Evolutionary conservation across 129 eudicot species (phyloP).

Genomic region (Flaveria trinervia): DNA sequence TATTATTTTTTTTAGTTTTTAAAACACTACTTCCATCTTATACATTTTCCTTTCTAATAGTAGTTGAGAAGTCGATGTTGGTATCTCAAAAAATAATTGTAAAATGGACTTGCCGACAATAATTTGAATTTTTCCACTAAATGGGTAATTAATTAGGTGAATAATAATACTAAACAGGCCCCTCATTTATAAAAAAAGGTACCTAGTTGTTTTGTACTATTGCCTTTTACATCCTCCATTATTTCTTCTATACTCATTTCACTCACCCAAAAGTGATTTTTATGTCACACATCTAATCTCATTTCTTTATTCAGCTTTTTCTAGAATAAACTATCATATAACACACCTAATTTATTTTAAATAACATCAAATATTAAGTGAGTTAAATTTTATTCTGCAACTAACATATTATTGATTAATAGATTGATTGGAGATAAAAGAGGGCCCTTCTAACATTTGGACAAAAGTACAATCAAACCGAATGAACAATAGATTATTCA

Average conservation of each 20-base stretch:
- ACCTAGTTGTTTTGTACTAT: constrained; percentile 37
- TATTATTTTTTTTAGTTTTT: too few species aligned
- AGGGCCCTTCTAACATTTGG: background rate
- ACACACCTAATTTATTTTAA: constrained; percentile 32
- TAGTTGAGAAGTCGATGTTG: constrained; percentile 39
- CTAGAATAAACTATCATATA: constrained; percentile 38
- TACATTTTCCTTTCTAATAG: constrained; percentile 5
- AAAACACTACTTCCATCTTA: background rate
- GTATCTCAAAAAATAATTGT: constrained; percentile 5
- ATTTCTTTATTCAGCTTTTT: constrained; percentile 29
- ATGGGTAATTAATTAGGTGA: constrained; percentile 46
- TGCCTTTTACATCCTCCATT: constrained; percentile 44
- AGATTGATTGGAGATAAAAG: background rate
- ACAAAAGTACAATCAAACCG: background rate
- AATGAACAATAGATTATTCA: too few species aligned
- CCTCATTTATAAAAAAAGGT: constrained; percentile 34
- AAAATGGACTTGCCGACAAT: constrained; percentile 63
- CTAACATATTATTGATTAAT: background rate
- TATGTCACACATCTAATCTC: constrained; percentile 46
- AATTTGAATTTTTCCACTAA: constrained; percentile 55
- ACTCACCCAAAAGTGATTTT: constrained; percentile 44
- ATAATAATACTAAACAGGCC: constrained; percentile 39
- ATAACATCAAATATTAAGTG: background rate
- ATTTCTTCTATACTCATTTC: constrained; percentile 51
- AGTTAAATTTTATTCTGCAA: background rate